Conservation (phyloP, 31 red algal species). For the Odonthalia washingtoniensis region DNA sequence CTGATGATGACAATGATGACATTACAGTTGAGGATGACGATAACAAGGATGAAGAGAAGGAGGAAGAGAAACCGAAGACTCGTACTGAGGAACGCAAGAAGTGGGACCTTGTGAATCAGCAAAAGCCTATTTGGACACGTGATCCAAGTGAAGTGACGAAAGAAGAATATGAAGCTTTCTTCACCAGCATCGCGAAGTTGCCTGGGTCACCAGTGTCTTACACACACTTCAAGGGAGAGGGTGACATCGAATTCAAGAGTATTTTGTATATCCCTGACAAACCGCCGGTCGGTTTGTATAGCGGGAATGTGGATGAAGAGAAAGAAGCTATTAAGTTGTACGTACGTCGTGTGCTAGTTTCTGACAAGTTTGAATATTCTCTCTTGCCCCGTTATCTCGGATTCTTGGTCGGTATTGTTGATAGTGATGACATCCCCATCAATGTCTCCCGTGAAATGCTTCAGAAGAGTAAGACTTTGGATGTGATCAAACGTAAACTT, state of each 20-base stretch:
- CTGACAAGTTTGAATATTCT: conserved; percentile 90
- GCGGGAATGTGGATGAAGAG: conserved; percentile 74
- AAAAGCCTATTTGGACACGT: conserved; percentile 95
- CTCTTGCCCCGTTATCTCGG: conserved; percentile 88
- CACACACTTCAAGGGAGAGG: conserved; percentile 96
- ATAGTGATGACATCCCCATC: conserved; percentile 97
- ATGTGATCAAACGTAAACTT: conserved; percentile 93
- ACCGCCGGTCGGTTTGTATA: conserved; percentile 83
- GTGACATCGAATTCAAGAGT: conserved; percentile 94
- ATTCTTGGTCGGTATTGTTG: conserved; percentile 94
- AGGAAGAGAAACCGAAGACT: conserved; percentile 71
- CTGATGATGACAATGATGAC: conserved; percentile 60
- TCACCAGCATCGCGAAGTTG: conserved; percentile 72
- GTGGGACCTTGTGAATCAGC: conserved; percentile 85
- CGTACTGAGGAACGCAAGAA: conserved; percentile 64
- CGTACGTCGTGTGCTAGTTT: conserved; percentile 91
- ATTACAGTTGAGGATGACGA: conserved; percentile 79
- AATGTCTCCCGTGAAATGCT: conserved; percentile 97
- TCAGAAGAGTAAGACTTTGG: conserved; percentile 84
- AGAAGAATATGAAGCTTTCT: conserved; percentile 90
- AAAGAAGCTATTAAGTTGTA: conserved; percentile 89
- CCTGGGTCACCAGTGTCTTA: conserved; percentile 69
- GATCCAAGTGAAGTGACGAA: conserved; percentile 78
- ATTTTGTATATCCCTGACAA: conserved; percentile 93
- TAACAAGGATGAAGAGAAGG: conserved; percentile 42